A percentile compares a stretch with the other conserved stretches of the same genome.
Conservation (phyloP, 768 basidiomycete species). For the Candolleomyces efflorescens region DNA sequence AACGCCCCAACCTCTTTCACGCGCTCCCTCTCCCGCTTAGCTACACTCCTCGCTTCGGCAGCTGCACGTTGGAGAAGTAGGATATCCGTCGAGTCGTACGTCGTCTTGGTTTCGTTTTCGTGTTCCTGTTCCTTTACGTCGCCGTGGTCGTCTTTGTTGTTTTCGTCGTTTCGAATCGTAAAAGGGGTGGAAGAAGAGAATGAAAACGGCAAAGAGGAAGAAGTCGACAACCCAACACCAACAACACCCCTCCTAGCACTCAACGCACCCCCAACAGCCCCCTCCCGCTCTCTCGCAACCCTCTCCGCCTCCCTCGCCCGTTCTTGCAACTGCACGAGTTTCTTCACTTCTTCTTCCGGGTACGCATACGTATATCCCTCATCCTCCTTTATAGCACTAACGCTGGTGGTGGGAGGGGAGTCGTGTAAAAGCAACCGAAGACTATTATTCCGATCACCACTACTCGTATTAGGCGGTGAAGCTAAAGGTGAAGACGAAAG, state of each 20-base stretch:
- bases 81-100: conserved; percentile 38
- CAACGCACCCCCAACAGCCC: neutral
- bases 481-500: too few relatives aligned
- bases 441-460: too few relatives aligned
- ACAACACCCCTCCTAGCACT: neutral
- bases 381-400: conserved; percentile 27
- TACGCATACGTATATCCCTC: too few relatives aligned
- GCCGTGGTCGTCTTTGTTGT: too few relatives aligned
- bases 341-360: conserved; percentile 37
- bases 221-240: conserved; percentile 23
- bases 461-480: too few relatives aligned
- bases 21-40: conserved; percentile 44
- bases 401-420: conserved; percentile 11
- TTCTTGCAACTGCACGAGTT: conserved; percentile 36
- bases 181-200: too few relatives aligned
- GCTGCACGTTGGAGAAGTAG: neutral
- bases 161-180: too few relatives aligned
- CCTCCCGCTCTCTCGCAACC: conserved; percentile 2
- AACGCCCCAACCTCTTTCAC: conserved; percentile 53
- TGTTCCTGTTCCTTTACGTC: too few relatives aligned
- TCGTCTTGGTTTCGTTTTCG: too few relatives aligned
- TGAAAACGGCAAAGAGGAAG: conserved; percentile 25
- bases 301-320: conserved; percentile 16
- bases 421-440: neutral
- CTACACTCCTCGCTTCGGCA: conserved; percentile 1